Base-by-base conservation (phyloP, 176 grass and related monocot genomes). In the Pontederia crassipes region DNA sequence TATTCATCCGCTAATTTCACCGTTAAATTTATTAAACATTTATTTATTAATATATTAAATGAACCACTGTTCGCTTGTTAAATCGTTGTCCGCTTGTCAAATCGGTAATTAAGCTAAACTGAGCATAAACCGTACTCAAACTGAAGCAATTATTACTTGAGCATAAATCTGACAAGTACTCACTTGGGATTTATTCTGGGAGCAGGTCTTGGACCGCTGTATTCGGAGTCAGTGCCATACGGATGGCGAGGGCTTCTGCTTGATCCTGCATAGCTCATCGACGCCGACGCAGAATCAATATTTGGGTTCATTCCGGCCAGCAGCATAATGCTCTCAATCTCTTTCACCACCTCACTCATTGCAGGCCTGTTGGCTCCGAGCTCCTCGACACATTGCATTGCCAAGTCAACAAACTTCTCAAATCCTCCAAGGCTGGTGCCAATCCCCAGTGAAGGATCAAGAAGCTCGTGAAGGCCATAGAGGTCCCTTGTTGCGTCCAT, bases 301-400 rank as follows among this genome's bases (percentile, higher is more conserved):
- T 16, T 62, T 4, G 32, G 59, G 59, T 46, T 62, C 59, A 62
- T 62, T 16, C 59, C 59, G 9, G 12, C 59, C 59, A 46, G 16
- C 16, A 77, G 80, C 58, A 89, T 66, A 67, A 89, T 86, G 0
- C 68, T 67, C 64, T 95, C 80, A n/a, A 95, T 81, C 28, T 89
- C 85, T 72, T 89, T 95, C 50, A 95, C 86, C 52, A 86, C 77
- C 26, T 72, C 74, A 71, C 68, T 73, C 90, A 95, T 95, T 0
- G 68, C 79, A 45, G 90, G 90, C 45, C 86, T 71, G 57, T 55
- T 71, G 0, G 75, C 40, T 46, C 74, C 82, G 4, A 63, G 75
- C 58, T 95, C 86, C 62, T 56, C 28, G 28, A 70, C 50, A 62
- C 59, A 62, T 62, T 11, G 14, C 59, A 62, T 45, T 17, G 59